These are phyloP conservation scores for Pseudonitzschia multistriata DNA, from an alignment of 108 stramenopile genomes.

Conservation along the genomic window DNA sequence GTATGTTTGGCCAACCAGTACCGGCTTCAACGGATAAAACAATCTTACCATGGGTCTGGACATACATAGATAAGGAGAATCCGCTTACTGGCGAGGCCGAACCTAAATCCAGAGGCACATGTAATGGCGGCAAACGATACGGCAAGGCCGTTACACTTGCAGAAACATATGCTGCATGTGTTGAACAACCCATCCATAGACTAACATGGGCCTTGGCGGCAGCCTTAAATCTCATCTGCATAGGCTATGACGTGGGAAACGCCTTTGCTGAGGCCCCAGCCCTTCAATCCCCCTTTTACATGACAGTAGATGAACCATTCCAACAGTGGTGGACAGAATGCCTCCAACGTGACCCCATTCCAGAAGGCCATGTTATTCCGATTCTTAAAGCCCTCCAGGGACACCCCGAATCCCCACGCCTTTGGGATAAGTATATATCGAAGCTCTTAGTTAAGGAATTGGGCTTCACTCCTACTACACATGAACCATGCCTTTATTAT, in stretches of 20 bases:
- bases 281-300: slow-evolving; percentile 26
- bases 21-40: neutral
- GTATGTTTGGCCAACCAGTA: neutral
- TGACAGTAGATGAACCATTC: slow-evolving; percentile 32
- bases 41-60: slow-evolving; percentile 16
- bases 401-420: neutral
- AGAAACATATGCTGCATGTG: slow-evolving; percentile 23
- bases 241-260: slow-evolving; percentile 38
- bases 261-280: slow-evolving; percentile 38
- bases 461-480: slow-evolving; percentile 26
- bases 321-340: slow-evolving; percentile 25
- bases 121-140: slow-evolving; percentile 27
- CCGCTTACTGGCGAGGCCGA: neutral
- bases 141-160: neutral
- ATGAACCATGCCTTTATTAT: slow-evolving; percentile 20
- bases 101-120: slow-evolving; percentile 17
- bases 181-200: slow-evolving; percentile 33
- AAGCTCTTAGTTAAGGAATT: slow-evolving; percentile 15
- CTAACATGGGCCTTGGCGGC: slow-evolving; percentile 35
- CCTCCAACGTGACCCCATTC: neutral
- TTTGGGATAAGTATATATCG: neutral
- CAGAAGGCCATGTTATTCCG: neutral
- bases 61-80: slow-evolving; percentile 6
- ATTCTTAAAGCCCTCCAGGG: too few species aligned
- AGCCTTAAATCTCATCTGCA: slow-evolving; percentile 4